phyloP scores from a whole-genome alignment of 495 filamentous ascomycete genomes.

The Aspergillus biplanus region DNA sequence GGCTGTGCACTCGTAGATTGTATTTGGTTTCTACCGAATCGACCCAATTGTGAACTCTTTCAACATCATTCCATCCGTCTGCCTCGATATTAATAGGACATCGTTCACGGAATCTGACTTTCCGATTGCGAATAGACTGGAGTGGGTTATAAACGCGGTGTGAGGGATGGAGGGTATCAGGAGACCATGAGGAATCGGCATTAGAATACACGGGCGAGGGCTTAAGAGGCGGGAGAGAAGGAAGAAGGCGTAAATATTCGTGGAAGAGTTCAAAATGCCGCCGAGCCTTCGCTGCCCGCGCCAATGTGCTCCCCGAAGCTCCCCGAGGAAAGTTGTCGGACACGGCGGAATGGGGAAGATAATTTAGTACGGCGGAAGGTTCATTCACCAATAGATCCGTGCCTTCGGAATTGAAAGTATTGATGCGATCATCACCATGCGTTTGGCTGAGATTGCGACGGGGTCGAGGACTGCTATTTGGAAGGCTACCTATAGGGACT shows the following conservation, averaged over 20 bases:
- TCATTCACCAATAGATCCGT: constrained; percentile 3
- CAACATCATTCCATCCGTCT: constrained; percentile 76
- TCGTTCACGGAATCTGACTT: constrained; percentile 73
- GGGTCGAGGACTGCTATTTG: constrained; percentile 19
- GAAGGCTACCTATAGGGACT: constrained; percentile 21
- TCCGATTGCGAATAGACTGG: constrained; percentile 84
- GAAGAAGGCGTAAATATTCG: constrained; percentile 78
- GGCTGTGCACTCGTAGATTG: constrained; percentile 39
- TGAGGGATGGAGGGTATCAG: constrained; percentile 29
- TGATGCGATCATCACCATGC: constrained; percentile 19
- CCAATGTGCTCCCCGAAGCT: constrained; percentile 78
- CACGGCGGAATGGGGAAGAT: constrained; percentile 36
- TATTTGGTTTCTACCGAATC: constrained; percentile 62
- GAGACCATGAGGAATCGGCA: constrained; percentile 2
- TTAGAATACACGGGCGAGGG: constrained; percentile 14
- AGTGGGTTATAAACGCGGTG: constrained; percentile 81
- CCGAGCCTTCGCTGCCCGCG: constrained; percentile 76
- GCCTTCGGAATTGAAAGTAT: constrained; percentile 1
- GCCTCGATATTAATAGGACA: constrained; percentile 68
- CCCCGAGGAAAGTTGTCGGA: constrained; percentile 52
- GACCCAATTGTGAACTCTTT: constrained; percentile 73
- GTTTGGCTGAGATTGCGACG: constrained; percentile 27
- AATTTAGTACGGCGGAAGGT: constrained; percentile 33
- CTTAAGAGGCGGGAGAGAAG: constrained; percentile 69
- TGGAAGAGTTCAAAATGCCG: constrained; percentile 76